Percentiles rank a stretch among this genome's conserved stretches.
phyloP scores from a whole-genome alignment of 1,284 basidiomycete genomes.

The Pholiota adiposa region DNA sequence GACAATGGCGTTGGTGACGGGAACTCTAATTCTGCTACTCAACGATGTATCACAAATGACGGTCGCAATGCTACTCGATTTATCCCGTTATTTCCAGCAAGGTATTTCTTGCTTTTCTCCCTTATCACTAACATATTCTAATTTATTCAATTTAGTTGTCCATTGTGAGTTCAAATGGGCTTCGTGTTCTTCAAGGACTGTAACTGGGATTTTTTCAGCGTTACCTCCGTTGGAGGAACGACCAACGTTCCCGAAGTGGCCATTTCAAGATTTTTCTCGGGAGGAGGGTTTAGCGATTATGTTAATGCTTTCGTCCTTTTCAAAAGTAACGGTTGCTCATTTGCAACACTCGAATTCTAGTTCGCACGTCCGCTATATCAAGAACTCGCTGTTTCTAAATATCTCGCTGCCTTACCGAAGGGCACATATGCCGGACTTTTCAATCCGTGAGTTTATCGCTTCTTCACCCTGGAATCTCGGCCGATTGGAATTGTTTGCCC shows the following conservation, averaged over 20 bases:
- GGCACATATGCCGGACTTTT: conserved; percentile 55
- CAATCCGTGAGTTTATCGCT: conserved; percentile 41
- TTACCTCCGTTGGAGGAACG: conserved; percentile 68
- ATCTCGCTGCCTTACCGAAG: conserved; percentile 48
- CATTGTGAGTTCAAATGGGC: conserved; percentile 28
- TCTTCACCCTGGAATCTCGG: too few species aligned
- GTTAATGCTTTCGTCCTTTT: conserved; percentile 31
- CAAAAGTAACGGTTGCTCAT: not conserved
- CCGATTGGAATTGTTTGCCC: too few species aligned
- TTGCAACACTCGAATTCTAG: conserved; percentile 29
- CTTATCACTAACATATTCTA: too few species aligned
- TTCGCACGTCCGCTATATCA: conserved; percentile 61
- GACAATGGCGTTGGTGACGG: conserved; percentile 53
- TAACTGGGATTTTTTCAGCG: conserved; percentile 35
- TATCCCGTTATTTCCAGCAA: conserved; percentile 60
- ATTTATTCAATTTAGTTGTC: conserved; percentile 23
- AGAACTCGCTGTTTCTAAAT: conserved; percentile 42
- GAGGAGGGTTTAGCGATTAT: conserved; percentile 64
- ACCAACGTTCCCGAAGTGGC: conserved; percentile 58
- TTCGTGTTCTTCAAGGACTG: too few species aligned
- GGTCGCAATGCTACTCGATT: conserved; percentile 58
- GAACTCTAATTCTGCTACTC: conserved; percentile 43
- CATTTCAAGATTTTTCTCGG: conserved; percentile 51
- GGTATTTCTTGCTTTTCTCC: not conserved
- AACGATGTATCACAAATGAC: conserved; percentile 44